Evolutionary conservation across 2,329 filamentous ascomycete species (phyloP), one percentile per base, ranked within the genome.

Genomic region (Colletotrichum gigasporum): DNA sequence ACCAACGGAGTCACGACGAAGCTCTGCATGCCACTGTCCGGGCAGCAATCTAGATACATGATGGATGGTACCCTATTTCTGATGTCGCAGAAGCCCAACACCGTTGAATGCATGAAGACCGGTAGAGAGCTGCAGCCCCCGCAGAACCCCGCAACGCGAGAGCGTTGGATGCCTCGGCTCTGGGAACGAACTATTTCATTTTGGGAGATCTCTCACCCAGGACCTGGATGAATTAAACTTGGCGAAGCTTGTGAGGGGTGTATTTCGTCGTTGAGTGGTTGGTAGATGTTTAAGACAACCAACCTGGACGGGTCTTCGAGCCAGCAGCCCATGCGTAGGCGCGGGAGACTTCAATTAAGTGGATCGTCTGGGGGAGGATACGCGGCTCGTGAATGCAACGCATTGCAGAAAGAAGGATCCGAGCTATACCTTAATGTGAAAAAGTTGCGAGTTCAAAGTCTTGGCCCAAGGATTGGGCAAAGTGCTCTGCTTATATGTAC

Each of bases 141-240:
- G 50, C 50, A 55, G 39, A 37, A 22, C 57, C 50, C 57, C 57
- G 57, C 57, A 61, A 61, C 24, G n/a, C 16, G 32, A 16, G 18
- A 20, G 55, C 41, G 30, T 55, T 48, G 50, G 26, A 55, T 61
- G 57, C 57, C 57, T 61, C 57, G 57, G 57, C 51, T 56, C 26
- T 22, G 35, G n/a, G 18, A 26, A 12, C 34, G 16, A 26, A 34
- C 35, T 42, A 58, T 24, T 26, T 58, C 55, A 10, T 30, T 58
- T 58, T 30, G 6, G 34, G 55, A 20, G n/a, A n/a, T n/a, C n/a
- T n/a, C n/a, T n/a, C n/a, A n/a, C n/a, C n/a, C n/a, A 41, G 34
- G 35, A 12, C 44, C 16, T 32, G 35, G 34, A 52, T 26, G 16
- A 35, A 8, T 32, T n/a, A 10, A 30, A 16, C 34, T 11, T 42